These are phyloP conservation scores for Erythrophleum fordii DNA, from an alignment of 306 rosid species.

Conservation along the genomic window DNA sequence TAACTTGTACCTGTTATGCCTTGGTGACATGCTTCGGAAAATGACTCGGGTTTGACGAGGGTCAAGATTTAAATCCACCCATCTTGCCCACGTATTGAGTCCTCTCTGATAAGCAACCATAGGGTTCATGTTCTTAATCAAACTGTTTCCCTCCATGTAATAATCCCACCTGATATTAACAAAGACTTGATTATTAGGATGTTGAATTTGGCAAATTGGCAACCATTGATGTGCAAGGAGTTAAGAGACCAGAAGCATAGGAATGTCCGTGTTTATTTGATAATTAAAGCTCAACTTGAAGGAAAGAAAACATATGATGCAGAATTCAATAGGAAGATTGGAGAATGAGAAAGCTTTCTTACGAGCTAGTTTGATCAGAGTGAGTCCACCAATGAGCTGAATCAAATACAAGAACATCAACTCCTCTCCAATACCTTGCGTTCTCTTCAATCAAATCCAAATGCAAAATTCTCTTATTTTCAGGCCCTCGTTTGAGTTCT, in stretches of 20 bases:
- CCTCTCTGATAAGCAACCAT: constrained; percentile 97
- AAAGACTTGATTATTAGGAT: constrained; percentile 26
- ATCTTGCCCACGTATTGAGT: constrained; percentile 95
- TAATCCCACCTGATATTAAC: constrained; percentile 85
- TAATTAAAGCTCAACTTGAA: not conserved
- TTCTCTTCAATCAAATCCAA: constrained; percentile 94
- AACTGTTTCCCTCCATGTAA: constrained; percentile 72
- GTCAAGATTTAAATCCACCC: constrained; percentile 85
- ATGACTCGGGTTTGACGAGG: constrained; percentile 68
- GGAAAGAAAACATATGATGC: not conserved
- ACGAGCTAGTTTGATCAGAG: constrained; percentile 78
- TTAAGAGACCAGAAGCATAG: not conserved
- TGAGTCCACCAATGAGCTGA: constrained; percentile 99
- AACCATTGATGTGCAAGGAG: constrained; percentile 7
- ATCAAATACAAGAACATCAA: constrained; percentile 85
- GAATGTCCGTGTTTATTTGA: constrained; percentile 3
- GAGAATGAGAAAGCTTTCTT: constrained; percentile 46
- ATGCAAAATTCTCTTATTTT: constrained; percentile 72
- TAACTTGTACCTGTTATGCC: constrained; percentile 79
- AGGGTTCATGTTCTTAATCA: constrained; percentile 71
- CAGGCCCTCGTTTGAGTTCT: constrained; percentile 69
- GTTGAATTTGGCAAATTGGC: constrained; percentile 25
- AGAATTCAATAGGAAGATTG: constrained; percentile 29
- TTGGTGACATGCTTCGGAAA: constrained; percentile 94
- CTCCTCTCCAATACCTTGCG: constrained; percentile 93